Evolutionary conservation across 140 eudicot species (phyloP), one percentile per base, ranked within the genome.

Genomic region (Stevia rebaudiana): DNA sequence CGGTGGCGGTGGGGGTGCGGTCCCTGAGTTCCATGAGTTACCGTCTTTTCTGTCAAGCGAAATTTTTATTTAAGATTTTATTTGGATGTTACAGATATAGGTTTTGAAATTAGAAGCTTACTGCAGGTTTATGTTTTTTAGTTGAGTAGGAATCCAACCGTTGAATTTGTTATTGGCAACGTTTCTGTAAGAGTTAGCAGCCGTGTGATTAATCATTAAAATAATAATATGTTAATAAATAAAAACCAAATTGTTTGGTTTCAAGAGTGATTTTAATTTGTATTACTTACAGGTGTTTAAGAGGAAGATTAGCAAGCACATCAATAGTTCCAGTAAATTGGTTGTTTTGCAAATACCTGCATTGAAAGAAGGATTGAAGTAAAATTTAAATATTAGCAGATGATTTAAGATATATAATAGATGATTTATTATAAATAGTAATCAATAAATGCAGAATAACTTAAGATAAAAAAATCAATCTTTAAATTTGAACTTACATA

Each of bases 1-100:
- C 11, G 98, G 98, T 63, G 98, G 98, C 44, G 98, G 86, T 40
- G 98, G 96, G 40, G 98, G 98, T 18, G 95, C 98, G 51, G 78
- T 56, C 24, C 96, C 96, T 3, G 92, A 82, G 82, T 69, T 88
- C 87, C 94, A 88, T 13, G 83, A 74, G 76, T 92, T 92, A 30
- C 98, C 98, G 16, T 70, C 83, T 60, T 74, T 72, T 66, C 98
- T 92, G 90, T 63, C 44, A 71, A 11, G 64, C 74, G 65, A 72
- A 46, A 58, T 24, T 56, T 37, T 37, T 24, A 67, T 46, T 54
- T 21, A 47, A 40, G 56, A 44, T 28, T 52, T 39, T 56, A 43
- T 11, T 44, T 46, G 25, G 28, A 28, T 15, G 18, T 19, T 3
- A 58, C n/a, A 40, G 16, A 59, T 56, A 46, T n/a, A 17, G 8